Conservation (phyloP, 305 asterid species). For the Fraxinus greggii region DNA sequence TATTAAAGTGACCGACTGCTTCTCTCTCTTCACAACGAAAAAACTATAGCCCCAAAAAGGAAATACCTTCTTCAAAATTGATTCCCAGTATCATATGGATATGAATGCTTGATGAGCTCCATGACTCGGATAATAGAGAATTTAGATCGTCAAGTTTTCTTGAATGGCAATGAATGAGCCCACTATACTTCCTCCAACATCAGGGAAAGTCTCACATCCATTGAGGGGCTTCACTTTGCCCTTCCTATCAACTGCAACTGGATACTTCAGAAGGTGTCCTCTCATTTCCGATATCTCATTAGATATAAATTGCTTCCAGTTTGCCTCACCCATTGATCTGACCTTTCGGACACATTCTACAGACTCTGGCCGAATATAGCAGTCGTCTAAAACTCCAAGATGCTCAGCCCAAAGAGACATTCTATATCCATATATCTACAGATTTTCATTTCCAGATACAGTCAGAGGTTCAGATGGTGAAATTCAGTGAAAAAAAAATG, state of each 20-base stretch:
- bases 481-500: not conserved
- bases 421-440: conserved; percentile 82
- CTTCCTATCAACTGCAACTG: conserved; percentile 71
- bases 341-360: conserved; percentile 79
- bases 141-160: conserved; percentile 82
- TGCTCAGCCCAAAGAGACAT: conserved; percentile 99
- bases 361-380: conserved; percentile 76
- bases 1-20: not conserved
- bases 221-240: conserved; percentile 78
- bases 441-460: conserved; percentile 19
- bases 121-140: not conserved
- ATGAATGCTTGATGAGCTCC: not conserved
- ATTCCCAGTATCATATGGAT: not conserved
- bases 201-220: conserved; percentile 80
- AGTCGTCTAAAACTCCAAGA: conserved; percentile 78
- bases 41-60: not conserved
- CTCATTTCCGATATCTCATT: conserved; percentile 73
- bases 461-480: not conserved
- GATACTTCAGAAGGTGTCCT: conserved; percentile 87
- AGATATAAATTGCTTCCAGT: conserved; percentile 78
- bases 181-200: conserved; percentile 81
- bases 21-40: not conserved
- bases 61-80: not conserved
- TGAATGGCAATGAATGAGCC: conserved; percentile 89
- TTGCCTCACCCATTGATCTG: conserved; percentile 70